A percentile compares a stretch with the other conserved stretches of the same genome.
phyloP scores from a whole-genome alignment of 2,329 filamentous ascomycete genomes.

The Falciphora oryzae region DNA sequence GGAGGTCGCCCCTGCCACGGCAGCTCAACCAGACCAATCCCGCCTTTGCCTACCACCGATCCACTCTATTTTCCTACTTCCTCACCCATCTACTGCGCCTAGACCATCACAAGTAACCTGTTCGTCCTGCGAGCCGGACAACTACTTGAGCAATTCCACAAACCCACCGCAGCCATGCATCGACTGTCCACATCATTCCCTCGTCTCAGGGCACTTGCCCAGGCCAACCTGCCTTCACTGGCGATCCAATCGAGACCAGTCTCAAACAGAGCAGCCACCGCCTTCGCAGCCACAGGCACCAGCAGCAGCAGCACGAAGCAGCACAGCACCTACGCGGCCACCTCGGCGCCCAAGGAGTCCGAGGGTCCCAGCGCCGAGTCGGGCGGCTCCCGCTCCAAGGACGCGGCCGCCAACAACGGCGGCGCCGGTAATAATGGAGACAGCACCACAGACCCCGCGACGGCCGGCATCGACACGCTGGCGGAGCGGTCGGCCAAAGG shows the following conservation, averaged over 20 bases:
- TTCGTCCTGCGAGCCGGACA: neutral
- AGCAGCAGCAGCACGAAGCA: neutral
- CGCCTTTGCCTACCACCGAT: neutral
- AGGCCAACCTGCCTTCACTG: neutral
- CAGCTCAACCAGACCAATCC: neutral
- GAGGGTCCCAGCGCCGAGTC: slow-evolving; percentile 22
- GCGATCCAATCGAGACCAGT: slow-evolving; percentile 1
- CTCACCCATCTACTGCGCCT: neutral
- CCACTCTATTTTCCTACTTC: neutral
- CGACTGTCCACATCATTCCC: neutral
- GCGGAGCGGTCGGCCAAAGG: slow-evolving; percentile 27
- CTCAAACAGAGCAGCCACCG: neutral
- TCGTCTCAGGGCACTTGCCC: slow-evolving; percentile 5
- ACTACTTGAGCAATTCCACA: neutral
- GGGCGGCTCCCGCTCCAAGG: slow-evolving; percentile 31
- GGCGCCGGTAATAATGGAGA: slow-evolving; percentile 5
- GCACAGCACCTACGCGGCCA: slow-evolving; percentile 4
- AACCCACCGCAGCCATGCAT: neutral
- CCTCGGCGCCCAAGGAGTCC: slow-evolving; percentile 20
- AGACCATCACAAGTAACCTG: neutral
- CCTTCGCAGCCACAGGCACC: neutral
- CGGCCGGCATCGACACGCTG: slow-evolving; percentile 22
- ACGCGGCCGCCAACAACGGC: slow-evolving; percentile 18
- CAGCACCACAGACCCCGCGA: slow-evolving; percentile 5
- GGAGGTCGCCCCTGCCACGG: neutral